These are phyloP conservation scores for Aspergillus baeticus DNA, from an alignment of 495 filamentous ascomycete genomes.

Conservation along the genomic window DNA sequence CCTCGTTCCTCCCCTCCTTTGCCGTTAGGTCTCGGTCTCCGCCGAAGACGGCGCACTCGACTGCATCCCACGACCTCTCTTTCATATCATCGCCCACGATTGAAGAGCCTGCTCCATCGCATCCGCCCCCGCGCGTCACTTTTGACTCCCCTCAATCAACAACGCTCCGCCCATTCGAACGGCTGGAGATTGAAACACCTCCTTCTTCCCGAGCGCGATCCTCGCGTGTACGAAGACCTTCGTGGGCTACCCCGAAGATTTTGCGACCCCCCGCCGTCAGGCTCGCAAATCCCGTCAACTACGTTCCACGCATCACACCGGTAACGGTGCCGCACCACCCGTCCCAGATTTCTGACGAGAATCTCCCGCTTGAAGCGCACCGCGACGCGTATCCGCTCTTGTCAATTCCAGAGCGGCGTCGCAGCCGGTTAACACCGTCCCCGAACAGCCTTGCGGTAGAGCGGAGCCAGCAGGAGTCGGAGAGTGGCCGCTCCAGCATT, in stretches of 20 bases:
- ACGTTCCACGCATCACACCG: conserved; percentile 48
- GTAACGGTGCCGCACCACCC: conserved; percentile 29
- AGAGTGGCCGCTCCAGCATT: conserved; percentile 64
- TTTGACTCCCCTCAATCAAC: conserved; percentile 22
- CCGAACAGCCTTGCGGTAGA: conserved; percentile 66
- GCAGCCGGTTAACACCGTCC: conserved; percentile 51
- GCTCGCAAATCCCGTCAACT: conserved; percentile 48
- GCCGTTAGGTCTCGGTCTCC: conserved; percentile 15
- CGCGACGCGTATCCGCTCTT: conserved; percentile 68
- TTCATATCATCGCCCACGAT: conserved; percentile 33
- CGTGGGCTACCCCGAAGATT: conserved; percentile 20
- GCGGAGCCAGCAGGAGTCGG: conserved; percentile 51
- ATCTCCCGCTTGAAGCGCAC: conserved; percentile 33
- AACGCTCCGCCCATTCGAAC: conserved; percentile 16
- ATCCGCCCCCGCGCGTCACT: conserved; percentile 23
- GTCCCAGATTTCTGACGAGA: conserved; percentile 38
- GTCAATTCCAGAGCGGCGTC: conserved; percentile 64
- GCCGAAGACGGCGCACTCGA: conserved; percentile 38
- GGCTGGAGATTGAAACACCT: conserved; percentile 8
- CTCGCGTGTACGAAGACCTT: conserved; percentile 11
- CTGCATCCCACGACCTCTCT: conserved; percentile 18
- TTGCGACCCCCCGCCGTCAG: conserved; percentile 40
- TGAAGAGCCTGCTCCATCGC: conserved; percentile 26
- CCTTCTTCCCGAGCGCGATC: conserved; percentile 11
- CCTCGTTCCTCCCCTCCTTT: conserved; percentile 4